phyloP scores from a whole-genome alignment of 208 protist species.

The Leishmania tropica region DNA sequence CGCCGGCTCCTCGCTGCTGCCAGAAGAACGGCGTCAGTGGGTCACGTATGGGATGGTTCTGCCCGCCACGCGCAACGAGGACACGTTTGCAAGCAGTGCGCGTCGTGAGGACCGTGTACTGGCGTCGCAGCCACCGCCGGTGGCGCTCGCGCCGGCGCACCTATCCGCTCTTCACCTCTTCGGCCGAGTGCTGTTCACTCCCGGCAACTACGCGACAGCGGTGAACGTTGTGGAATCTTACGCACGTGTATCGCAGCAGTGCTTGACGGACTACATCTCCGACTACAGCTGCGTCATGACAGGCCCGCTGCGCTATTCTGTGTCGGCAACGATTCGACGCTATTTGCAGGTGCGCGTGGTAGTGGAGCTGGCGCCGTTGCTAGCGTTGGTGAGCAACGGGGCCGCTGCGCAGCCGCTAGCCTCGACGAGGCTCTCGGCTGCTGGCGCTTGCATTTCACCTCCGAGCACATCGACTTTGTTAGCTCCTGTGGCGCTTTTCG shows the following conservation, averaged over 20 bases:
- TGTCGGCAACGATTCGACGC: constrained; percentile 58
- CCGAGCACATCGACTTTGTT: background rate
- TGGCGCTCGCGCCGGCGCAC: constrained; percentile 29
- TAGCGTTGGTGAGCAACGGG: constrained; percentile 2
- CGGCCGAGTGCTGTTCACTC: constrained; percentile 41
- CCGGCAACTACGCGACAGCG: constrained; percentile 45
- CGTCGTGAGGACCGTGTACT: constrained; percentile 22
- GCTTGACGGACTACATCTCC: constrained; percentile 46
- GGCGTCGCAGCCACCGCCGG: constrained; percentile 13
- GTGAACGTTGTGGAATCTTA: constrained; percentile 45
- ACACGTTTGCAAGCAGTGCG: constrained; percentile 37
- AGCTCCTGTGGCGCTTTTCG: constrained; percentile 12
- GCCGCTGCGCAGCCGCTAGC: background rate
- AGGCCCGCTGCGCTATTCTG: constrained; percentile 60
- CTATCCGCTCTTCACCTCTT: constrained; percentile 26
- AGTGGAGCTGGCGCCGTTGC: constrained; percentile 48
- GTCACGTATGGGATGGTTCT: constrained; percentile 49
- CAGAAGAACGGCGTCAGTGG: background rate
- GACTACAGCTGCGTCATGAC: constrained; percentile 53
- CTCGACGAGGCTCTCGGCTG: background rate
- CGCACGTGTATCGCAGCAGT: constrained; percentile 1
- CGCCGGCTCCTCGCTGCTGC: background rate
- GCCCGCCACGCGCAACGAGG: constrained; percentile 46
- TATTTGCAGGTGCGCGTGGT: constrained; percentile 54
- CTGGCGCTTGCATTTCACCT: background rate